These are phyloP conservation scores for Scenedesmus sp. DNA, from an alignment of 163 green algal genomes.

Conservation along the genomic window DNA sequence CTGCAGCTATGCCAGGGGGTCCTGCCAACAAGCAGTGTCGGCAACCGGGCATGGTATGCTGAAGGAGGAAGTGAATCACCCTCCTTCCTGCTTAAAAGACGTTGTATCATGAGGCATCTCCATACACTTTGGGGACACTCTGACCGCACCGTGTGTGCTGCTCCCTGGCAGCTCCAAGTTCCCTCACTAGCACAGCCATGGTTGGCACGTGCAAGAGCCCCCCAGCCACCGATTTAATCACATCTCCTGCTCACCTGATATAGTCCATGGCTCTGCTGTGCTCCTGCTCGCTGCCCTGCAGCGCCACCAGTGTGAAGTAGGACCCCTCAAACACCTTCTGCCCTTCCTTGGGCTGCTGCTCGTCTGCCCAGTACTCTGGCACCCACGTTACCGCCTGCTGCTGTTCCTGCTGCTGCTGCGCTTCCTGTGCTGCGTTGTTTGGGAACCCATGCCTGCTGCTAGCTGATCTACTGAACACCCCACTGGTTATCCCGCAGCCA, in stretches of 20 bases:
- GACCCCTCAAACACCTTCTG: conserved; percentile 50
- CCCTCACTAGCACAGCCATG: neutral
- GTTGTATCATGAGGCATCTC: too few relatives aligned
- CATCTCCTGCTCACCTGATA: conserved; percentile 48
- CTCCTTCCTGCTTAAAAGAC: too few relatives aligned
- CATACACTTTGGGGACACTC: too few relatives aligned
- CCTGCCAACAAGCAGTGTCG: neutral
- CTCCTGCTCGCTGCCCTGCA: conserved; percentile 47
- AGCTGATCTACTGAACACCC: conserved; percentile 36
- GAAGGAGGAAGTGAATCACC: too few relatives aligned
- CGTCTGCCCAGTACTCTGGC: conserved; percentile 43
- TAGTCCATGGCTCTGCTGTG: conserved; percentile 1
- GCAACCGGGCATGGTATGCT: too few relatives aligned
- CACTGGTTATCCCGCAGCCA: neutral
- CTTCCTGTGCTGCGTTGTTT: neutral
- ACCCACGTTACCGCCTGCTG: conserved; percentile 21
- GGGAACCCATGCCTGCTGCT: conserved; percentile 43
- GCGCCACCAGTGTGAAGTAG: conserved; percentile 73
- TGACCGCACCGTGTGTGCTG: neutral
- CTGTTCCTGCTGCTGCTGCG: conserved; percentile 35
- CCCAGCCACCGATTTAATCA: neutral
- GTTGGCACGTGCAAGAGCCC: neutral
- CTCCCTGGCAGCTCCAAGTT: neutral
- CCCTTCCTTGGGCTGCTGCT: conserved; percentile 5
- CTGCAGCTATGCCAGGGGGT: too few relatives aligned